These are phyloP conservation scores for Escovopsis weberi DNA, from an alignment of 2,329 filamentous ascomycete genomes.

Conservation along the genomic window DNA sequence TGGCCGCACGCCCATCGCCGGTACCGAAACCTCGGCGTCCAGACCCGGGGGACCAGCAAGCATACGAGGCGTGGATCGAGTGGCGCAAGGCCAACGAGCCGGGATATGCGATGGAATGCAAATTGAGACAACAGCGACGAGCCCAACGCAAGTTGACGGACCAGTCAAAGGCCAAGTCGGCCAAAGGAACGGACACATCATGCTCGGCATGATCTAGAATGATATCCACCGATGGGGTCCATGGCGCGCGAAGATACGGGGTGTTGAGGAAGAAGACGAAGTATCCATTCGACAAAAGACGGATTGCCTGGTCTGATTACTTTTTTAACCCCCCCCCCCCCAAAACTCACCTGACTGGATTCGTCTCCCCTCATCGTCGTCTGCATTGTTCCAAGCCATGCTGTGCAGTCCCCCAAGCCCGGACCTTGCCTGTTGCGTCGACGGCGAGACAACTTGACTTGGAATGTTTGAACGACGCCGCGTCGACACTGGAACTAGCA, in stretches of 20 bases:
- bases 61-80: slow-evolving; percentile 34
- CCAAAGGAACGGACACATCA: neutral
- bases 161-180: slow-evolving; percentile 2
- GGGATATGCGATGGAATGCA: slow-evolving; percentile 32
- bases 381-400: neutral
- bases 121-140: slow-evolving; percentile 26
- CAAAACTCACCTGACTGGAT: neutral
- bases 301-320: too few relatives aligned
- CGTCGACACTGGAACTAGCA: neutral
- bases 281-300: too few relatives aligned
- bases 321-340: too few relatives aligned
- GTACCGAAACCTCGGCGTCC: slow-evolving; percentile 27
- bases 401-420: neutral
- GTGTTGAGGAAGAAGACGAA: too few relatives aligned
- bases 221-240: neutral
- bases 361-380: neutral
- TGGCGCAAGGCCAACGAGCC: slow-evolving; percentile 34
- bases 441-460: neutral
- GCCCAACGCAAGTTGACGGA: slow-evolving; percentile 13
- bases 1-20: slow-evolving; percentile 5
- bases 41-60: slow-evolving; percentile 26
- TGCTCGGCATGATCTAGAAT: neutral
- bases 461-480: neutral
- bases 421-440: neutral
- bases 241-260: too few relatives aligned